These are phyloP conservation scores for Fonsecaea pedrosoi DNA, from an alignment of 2,329 filamentous ascomycete species.

Conservation along the genomic window DNA sequence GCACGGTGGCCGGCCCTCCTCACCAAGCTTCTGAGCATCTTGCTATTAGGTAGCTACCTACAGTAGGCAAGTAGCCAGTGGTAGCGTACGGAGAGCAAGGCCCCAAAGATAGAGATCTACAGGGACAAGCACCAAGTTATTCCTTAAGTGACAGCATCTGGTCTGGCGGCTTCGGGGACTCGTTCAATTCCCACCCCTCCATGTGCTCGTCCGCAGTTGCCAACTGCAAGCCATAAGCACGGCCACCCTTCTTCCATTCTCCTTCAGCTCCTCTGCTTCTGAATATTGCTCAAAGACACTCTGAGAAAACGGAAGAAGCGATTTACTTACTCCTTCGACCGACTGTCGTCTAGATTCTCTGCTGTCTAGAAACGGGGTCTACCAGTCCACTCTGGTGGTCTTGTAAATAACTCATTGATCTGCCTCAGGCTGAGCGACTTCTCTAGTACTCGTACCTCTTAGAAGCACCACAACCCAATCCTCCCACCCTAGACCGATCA, in stretches of 20 bases:
- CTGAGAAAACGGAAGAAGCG: neutral
- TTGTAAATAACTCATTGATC: neutral
- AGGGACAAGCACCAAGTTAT: slow-evolving; percentile 11
- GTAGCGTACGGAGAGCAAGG: slow-evolving; percentile 10
- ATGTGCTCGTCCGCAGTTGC: neutral
- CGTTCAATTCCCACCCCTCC: neutral
- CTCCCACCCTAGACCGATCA: slow-evolving; percentile 8
- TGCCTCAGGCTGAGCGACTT: neutral
- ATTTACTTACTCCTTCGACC: neutral
- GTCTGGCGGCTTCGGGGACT: too few species aligned
- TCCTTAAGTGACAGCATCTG: neutral
- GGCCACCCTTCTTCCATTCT: neutral
- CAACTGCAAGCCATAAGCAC: slow-evolving; percentile 16
- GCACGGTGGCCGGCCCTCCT: neutral
- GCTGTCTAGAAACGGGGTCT: neutral
- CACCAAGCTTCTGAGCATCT: neutral
- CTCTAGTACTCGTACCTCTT: neutral
- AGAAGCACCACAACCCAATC: neutral
- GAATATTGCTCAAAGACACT: neutral
- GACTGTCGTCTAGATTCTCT: neutral
- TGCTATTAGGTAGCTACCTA: neutral
- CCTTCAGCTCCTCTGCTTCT: neutral
- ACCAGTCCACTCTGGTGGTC: neutral
- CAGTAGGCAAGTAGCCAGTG: neutral
- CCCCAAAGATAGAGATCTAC: slow-evolving; percentile 22